These are phyloP conservation scores for Insectozyma bohioensis DNA, from an alignment of 1,139 yeast species.

Conservation along the genomic window DNA sequence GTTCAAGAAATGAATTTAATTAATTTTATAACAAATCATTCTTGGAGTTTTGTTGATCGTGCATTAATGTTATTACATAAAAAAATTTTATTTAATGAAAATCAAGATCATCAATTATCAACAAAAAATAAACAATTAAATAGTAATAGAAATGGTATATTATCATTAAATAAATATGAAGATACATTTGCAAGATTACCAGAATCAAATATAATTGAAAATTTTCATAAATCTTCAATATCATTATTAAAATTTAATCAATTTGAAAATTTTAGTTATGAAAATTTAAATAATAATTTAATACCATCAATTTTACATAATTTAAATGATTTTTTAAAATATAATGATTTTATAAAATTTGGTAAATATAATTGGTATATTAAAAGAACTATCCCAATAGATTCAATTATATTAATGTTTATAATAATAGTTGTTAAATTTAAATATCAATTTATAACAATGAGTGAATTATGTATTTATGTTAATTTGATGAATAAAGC, in stretches of 20 bases:
- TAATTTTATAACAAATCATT: slow-evolving; percentile 48
- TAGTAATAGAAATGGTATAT: slow-evolving; percentile 21
- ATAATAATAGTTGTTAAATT: slow-evolving; percentile 54
- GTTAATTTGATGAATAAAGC: slow-evolving; percentile 45
- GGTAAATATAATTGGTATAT: slow-evolving; percentile 61
- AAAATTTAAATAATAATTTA: slow-evolving; percentile 50
- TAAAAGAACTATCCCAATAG: slow-evolving; percentile 58
- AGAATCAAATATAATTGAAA: slow-evolving; percentile 39
- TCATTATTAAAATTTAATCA: slow-evolving; percentile 37
- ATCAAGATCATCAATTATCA: not conserved
- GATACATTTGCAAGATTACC: slow-evolving; percentile 43
- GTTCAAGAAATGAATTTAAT: slow-evolving; percentile 47
- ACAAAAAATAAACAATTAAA: slow-evolving; percentile 6
- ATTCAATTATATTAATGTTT: slow-evolving; percentile 54
- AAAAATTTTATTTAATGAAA: slow-evolving; percentile 38
- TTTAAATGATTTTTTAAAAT: slow-evolving; percentile 51
- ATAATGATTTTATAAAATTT: slow-evolving; percentile 47
- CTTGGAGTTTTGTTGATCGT: slow-evolving; percentile 57
- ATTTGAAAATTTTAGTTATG: slow-evolving; percentile 41
- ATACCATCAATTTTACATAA: slow-evolving; percentile 61
- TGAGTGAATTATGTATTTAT: slow-evolving; percentile 32
- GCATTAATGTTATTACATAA: slow-evolving; percentile 56
- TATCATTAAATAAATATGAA: slow-evolving; percentile 39
- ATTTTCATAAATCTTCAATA: slow-evolving; percentile 36
- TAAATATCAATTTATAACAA: slow-evolving; percentile 43